Percentiles rank a stretch among this genome's conserved stretches.
Evolutionary conservation across 2,329 filamentous ascomycete genomes (phyloP).

Genomic region (Erysiphe pulchra): DNA sequence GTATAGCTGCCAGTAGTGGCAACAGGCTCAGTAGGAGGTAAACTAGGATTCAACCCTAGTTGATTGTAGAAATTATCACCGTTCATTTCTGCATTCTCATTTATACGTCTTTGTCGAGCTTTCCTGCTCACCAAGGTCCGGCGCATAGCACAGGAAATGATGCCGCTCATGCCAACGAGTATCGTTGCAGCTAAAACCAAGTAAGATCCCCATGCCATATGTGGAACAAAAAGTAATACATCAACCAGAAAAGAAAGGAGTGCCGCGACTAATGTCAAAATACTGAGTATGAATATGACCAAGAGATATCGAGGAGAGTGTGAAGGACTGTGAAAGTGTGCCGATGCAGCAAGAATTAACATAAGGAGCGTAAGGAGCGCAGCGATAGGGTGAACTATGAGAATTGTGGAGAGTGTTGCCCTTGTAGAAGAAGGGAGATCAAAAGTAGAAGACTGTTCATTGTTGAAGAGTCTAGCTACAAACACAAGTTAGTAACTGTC

Average conservation of each 20-base stretch:
- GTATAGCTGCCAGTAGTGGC: constrained; percentile 30
- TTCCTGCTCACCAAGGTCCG: constrained; percentile 77
- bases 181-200: constrained; percentile 76
- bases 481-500: not conserved
- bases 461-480: constrained; percentile 9
- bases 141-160: constrained; percentile 87
- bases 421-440: constrained; percentile 27
- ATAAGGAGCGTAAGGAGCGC: constrained; percentile 67
- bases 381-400: constrained; percentile 82
- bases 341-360: constrained; percentile 50
- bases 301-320: constrained; percentile 81
- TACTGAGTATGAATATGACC: constrained; percentile 58
- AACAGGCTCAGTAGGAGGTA: constrained; percentile 16
- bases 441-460: constrained; percentile 18
- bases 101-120: constrained; percentile 75
- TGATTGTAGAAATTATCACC: constrained; percentile 74
- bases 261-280: constrained; percentile 62
- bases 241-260: constrained; percentile 81
- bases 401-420: constrained; percentile 52
- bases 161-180: constrained; percentile 51
- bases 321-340: constrained; percentile 67
- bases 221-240: constrained; percentile 79
- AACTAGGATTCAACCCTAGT: constrained; percentile 16
- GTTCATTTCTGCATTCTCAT: constrained; percentile 90
- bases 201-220: constrained; percentile 84